Evolutionary conservation across 495 filamentous ascomycete species (phyloP).

Genomic region (Lepidopterella palustris): DNA sequence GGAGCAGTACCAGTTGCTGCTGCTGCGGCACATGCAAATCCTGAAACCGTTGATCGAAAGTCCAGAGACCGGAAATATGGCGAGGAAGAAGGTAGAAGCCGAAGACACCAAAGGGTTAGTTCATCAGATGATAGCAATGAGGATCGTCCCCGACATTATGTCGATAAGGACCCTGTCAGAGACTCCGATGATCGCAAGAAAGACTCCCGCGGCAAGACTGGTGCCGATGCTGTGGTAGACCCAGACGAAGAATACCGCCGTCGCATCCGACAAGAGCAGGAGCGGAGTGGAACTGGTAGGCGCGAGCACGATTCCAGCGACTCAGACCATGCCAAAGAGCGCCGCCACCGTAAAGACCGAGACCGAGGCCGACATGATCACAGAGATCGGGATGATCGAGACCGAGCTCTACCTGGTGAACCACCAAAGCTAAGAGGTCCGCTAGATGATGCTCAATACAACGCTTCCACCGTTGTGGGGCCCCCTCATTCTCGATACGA

Average conservation of each 20-base stretch:
- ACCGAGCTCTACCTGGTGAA: neutral
- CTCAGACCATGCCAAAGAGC: constrained; percentile 14
- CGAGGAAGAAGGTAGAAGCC: constrained; percentile 17
- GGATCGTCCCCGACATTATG: constrained; percentile 24
- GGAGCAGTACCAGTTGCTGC: too few species aligned
- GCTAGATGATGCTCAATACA: too few species aligned
- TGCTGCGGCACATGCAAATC: constrained; percentile 10
- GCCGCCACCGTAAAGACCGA: constrained; percentile 16
- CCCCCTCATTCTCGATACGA: constrained; percentile 11
- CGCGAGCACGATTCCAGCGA: constrained; percentile 11
- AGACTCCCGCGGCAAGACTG: neutral
- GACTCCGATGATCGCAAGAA: constrained; percentile 26
- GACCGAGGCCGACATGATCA: constrained; percentile 10
- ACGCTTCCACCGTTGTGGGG: constrained; percentile 3
- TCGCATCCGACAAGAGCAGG: constrained; percentile 32
- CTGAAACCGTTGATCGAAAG: constrained; percentile 5
- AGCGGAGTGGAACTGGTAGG: constrained; percentile 12
- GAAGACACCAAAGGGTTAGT: constrained; percentile 1
- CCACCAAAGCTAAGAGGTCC: neutral
- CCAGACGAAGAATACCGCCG: constrained; percentile 40
- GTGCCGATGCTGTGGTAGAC: constrained; percentile 24
- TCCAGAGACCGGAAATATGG: constrained; percentile 16
- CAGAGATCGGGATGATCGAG: neutral
- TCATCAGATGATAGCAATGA: constrained; percentile 24
- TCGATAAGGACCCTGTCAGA: constrained; percentile 19